phyloP scores from a whole-genome alignment of 139 green algal genomes.

The Volvox africanus region DNA sequence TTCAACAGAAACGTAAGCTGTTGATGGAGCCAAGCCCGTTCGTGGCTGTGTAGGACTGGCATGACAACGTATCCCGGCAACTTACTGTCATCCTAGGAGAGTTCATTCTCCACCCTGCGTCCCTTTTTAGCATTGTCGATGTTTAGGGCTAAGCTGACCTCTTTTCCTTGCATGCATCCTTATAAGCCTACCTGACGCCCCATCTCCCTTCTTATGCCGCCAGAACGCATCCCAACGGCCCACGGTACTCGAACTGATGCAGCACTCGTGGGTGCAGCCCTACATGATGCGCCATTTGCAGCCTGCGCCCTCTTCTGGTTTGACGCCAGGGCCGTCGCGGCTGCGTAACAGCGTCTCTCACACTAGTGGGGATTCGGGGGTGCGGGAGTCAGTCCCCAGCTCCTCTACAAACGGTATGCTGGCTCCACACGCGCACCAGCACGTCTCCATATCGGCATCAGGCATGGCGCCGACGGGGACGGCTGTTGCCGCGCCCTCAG shows the following conservation, averaged over 20 bases:
- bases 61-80: too few species aligned
- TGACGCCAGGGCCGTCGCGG: conserved; percentile 1
- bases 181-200: neutral
- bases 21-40: too few species aligned
- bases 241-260: conserved; percentile 29
- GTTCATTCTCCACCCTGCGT: too few species aligned
- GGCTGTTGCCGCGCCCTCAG: too few species aligned
- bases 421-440: neutral
- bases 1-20: too few species aligned
- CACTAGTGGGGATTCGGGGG: neutral
- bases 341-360: conserved; percentile 36
- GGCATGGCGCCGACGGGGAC: neutral
- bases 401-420: neutral
- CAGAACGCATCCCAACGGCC: conserved; percentile 50
- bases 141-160: too few species aligned
- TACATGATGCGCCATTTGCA: conserved; percentile 35
- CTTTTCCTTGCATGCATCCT: too few species aligned
- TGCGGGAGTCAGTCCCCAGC: neutral
- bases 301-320: too few species aligned
- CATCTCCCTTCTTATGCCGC: neutral
- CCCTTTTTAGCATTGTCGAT: too few species aligned
- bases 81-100: too few species aligned
- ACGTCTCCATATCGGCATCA: neutral
- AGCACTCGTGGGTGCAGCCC: conserved; percentile 41
- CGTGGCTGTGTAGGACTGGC: too few species aligned